These are phyloP conservation scores for Penicillium lividum DNA, from an alignment of 495 filamentous ascomycete genomes.

Conservation along the genomic window DNA sequence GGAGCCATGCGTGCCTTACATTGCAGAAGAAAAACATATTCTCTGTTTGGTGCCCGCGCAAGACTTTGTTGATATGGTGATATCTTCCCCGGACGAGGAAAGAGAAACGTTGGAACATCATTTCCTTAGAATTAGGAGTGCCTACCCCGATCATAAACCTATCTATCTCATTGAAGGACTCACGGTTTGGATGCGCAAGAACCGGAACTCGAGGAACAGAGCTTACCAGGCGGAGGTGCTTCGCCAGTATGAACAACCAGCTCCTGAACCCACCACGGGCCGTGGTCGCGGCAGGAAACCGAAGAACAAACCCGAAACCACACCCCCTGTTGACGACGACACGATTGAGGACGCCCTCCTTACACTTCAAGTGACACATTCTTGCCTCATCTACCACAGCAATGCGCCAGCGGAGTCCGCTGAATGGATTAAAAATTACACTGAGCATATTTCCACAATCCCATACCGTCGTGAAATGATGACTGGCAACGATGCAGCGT, in stretches of 20 bases:
- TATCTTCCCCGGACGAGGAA: constrained; percentile 34
- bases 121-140: constrained; percentile 54
- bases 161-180: constrained; percentile 83
- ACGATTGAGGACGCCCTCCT: constrained; percentile 73
- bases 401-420: constrained; percentile 61
- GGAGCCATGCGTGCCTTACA: constrained; percentile 60
- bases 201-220: constrained; percentile 64
- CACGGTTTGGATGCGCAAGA: constrained; percentile 66
- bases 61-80: constrained; percentile 67
- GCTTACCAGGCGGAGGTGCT: constrained; percentile 67
- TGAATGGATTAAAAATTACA: constrained; percentile 77
- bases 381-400: constrained; percentile 74
- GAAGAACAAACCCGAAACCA: constrained; percentile 44
- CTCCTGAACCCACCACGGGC: constrained; percentile 22
- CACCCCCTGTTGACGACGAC: constrained; percentile 65
- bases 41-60: constrained; percentile 65
- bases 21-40: constrained; percentile 65
- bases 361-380: constrained; percentile 67
- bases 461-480: constrained; percentile 62
- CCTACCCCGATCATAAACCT: constrained; percentile 52
- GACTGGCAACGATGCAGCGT: constrained; percentile 56
- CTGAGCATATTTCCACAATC: constrained; percentile 75
- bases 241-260: constrained; percentile 44
- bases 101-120: constrained; percentile 59
- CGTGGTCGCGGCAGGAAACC: constrained; percentile 34